phyloP scores from a whole-genome alignment of 176 grass and related monocot species.

The Puccinellia tenuiflora region DNA sequence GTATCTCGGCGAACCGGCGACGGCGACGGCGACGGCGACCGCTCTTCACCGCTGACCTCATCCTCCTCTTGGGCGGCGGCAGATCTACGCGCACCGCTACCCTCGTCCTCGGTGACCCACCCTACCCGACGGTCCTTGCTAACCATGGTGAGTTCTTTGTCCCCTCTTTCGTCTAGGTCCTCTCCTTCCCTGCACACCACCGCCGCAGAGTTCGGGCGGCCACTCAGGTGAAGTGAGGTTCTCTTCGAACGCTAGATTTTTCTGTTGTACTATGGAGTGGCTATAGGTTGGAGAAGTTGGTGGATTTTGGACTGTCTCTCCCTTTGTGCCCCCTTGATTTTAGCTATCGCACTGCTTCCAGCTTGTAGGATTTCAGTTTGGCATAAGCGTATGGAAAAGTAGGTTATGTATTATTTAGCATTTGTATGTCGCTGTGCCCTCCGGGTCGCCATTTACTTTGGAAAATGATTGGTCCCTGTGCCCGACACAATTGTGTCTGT shows the following conservation, averaged over 20 bases:
- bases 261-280: not conserved
- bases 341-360: not conserved
- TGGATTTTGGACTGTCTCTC: not conserved
- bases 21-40: slow-evolving; percentile 1
- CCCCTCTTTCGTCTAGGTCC: not conserved
- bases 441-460: not conserved
- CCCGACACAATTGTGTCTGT: not conserved
- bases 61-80: not conserved
- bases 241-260: not conserved
- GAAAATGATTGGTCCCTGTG: not conserved
- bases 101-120: not conserved
- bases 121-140: not conserved
- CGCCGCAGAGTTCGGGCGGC: not conserved
- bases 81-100: not conserved
- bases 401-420: not conserved
- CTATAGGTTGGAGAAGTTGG: not conserved
- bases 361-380: not conserved
- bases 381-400: not conserved
- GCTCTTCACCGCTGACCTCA: not conserved
- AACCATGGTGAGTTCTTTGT: not conserved
- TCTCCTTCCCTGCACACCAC: not conserved
- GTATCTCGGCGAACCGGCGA: not conserved
- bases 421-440: not conserved
- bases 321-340: not conserved
- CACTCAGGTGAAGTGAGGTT: not conserved